A percentile compares a stretch with the other conserved stretches of the same genome.
phyloP scores from a whole-genome alignment of 345 rosid genomes.

The Durio zibethinus region DNA sequence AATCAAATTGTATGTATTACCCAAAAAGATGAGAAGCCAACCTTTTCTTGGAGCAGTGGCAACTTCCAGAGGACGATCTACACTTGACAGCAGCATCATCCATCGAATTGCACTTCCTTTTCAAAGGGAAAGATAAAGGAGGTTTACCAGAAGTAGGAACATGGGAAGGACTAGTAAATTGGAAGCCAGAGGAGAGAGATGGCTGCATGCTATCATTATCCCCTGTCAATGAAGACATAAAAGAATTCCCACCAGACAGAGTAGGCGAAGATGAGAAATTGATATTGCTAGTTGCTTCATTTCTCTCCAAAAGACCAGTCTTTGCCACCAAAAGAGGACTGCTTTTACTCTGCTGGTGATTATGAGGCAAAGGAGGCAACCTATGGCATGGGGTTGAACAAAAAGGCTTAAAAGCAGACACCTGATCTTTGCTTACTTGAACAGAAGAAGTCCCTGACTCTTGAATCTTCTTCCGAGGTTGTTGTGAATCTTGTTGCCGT shows the following conservation, averaged over 20 bases:
- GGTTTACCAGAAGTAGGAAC: slow-evolving; percentile 62
- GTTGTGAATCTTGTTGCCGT: slow-evolving; percentile 10
- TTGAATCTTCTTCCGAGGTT: slow-evolving; percentile 18
- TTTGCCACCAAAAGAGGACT: slow-evolving; percentile 22
- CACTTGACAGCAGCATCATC: slow-evolving; percentile 58
- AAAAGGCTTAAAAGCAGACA: slow-evolving; percentile 65
- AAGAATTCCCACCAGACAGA: slow-evolving; percentile 62
- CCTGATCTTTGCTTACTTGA: slow-evolving; percentile 30
- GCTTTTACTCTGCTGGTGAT: slow-evolving; percentile 24
- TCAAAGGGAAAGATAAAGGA: slow-evolving; percentile 53
- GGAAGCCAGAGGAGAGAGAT: slow-evolving; percentile 63
- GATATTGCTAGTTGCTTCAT: slow-evolving; percentile 37
- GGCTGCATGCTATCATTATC: slow-evolving; percentile 58
- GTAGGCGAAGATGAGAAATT: slow-evolving; percentile 50
- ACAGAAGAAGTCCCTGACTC: slow-evolving; percentile 19
- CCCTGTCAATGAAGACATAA: slow-evolving; percentile 70
- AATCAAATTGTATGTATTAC: background rate
- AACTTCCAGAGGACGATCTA: slow-evolving; percentile 59
- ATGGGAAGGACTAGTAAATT: slow-evolving; percentile 53
- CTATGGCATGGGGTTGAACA: slow-evolving; percentile 66
- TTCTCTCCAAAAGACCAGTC: slow-evolving; percentile 35
- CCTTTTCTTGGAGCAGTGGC: slow-evolving; percentile 99
- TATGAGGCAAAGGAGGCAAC: slow-evolving; percentile 71
- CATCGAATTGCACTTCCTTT: slow-evolving; percentile 74
- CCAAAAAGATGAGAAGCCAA: background rate